A percentile compares a stretch with the other conserved stretches of the same genome.
phyloP scores from a whole-genome alignment of 257 asterid species.

The Solanum chiquidenum region DNA sequence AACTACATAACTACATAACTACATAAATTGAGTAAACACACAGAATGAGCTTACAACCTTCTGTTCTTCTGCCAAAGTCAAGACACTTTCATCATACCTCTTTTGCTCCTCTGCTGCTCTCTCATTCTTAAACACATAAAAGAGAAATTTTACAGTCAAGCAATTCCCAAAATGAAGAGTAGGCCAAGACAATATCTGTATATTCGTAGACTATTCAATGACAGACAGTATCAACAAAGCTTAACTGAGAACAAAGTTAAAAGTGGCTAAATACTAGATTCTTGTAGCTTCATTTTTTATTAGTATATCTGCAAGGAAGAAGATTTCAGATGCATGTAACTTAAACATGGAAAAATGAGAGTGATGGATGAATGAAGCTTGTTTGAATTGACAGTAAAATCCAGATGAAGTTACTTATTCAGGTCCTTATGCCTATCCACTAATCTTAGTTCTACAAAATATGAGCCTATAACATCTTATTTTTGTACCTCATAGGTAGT shows the following conservation, averaged over 20 bases:
- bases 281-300: neutral
- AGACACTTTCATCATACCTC: constrained; percentile 35
- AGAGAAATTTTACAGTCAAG: constrained; percentile 10
- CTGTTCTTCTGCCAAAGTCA: constrained; percentile 60
- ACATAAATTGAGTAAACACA: neutral
- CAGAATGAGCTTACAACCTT: constrained; percentile 28
- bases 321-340: neutral
- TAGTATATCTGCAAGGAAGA: neutral
- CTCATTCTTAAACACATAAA: constrained; percentile 28
- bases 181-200: neutral
- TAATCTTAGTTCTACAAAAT: neutral
- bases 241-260: neutral
- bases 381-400: neutral
- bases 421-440: neutral
- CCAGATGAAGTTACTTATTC: neutral
- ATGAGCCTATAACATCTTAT: neutral
- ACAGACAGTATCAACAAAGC: neutral
- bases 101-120: constrained; percentile 57
- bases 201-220: neutral
- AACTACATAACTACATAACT: neutral
- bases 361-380: neutral
- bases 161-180: neutral
- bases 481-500: neutral
- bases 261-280: neutral
- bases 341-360: neutral